Evolutionary conservation across 2,329 filamentous ascomycete genomes (phyloP).

Genomic region (Botrytis byssoidea): DNA sequence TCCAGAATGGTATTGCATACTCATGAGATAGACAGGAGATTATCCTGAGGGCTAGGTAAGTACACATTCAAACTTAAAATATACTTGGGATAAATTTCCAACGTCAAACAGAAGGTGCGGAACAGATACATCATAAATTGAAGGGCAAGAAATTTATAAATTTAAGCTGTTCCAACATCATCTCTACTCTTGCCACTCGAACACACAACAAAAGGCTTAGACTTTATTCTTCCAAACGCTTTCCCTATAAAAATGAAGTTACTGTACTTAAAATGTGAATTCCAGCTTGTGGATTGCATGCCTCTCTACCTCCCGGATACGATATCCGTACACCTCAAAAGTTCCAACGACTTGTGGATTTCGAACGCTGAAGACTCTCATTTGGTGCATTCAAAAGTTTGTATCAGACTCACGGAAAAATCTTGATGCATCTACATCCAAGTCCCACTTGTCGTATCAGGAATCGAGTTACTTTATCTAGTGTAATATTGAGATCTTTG

Average conservation of each 20-base stretch:
- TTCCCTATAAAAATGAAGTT: fast-evolving
- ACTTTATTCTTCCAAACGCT: neutral
- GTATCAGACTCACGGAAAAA: neutral
- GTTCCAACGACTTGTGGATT: neutral
- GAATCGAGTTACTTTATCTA: neutral
- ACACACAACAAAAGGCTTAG: neutral
- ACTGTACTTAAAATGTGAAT: neutral
- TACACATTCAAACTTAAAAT: neutral
- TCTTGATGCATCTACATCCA: neutral
- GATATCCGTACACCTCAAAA: too few relatives aligned
- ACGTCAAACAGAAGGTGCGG: neutral
- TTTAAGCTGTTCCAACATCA: neutral
- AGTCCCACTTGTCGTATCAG: neutral
- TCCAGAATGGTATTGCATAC: neutral
- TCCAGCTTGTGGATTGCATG: neutral
- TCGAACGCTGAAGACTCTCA: neutral
- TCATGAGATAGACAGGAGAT: neutral
- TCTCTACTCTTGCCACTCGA: neutral
- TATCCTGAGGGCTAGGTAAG: neutral
- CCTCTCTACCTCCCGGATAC: neutral
- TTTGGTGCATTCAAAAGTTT: fast-evolving
- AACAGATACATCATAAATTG: neutral
- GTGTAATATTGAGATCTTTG: neutral
- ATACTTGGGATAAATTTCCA: neutral
- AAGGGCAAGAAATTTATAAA: too few relatives aligned